Percentiles rank a stretch among this genome's conserved stretches.
Evolutionary conservation across 139 green algal species (phyloP).

Genomic region (Chlamydomonas sp.): DNA sequence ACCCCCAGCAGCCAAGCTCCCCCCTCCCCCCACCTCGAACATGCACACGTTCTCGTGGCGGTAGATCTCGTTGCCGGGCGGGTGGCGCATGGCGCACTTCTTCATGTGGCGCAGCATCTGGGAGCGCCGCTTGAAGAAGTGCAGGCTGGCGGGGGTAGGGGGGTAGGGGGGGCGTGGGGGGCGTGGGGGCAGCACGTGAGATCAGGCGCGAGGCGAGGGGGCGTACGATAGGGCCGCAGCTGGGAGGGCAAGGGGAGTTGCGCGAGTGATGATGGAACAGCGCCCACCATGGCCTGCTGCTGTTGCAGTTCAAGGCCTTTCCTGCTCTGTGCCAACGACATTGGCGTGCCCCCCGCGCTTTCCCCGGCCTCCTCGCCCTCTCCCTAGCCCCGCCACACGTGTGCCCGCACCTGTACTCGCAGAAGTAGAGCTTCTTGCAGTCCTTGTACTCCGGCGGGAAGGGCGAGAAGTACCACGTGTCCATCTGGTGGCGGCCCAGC

Average conservation of each 20-base stretch:
- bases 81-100: slow-evolving; percentile 78
- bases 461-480: slow-evolving; percentile 99
- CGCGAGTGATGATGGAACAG: too few relatives aligned
- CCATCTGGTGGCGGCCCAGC: slow-evolving; percentile 93
- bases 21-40: slow-evolving; percentile 80
- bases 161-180: too few relatives aligned
- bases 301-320: too few relatives aligned
- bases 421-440: slow-evolving; percentile 97
- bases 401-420: slow-evolving; percentile 80
- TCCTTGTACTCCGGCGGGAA: slow-evolving; percentile 92
- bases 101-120: slow-evolving; percentile 94
- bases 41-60: slow-evolving; percentile 87
- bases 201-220: too few relatives aligned
- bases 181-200: too few relatives aligned
- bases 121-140: slow-evolving; percentile 82
- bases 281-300: too few relatives aligned
- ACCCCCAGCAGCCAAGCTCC: not conserved
- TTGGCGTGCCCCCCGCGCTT: too few relatives aligned
- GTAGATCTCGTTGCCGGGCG: slow-evolving; percentile 99
- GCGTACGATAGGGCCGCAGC: too few relatives aligned
- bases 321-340: too few relatives aligned
- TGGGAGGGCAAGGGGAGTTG: too few relatives aligned
- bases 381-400: too few relatives aligned
- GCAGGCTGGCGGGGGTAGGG: slow-evolving; percentile 56
- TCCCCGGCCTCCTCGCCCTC: too few relatives aligned